These are phyloP conservation scores for Aaosphaeria pasadenensis DNA, from an alignment of 2,329 filamentous ascomycete species.

Conservation along the genomic window DNA sequence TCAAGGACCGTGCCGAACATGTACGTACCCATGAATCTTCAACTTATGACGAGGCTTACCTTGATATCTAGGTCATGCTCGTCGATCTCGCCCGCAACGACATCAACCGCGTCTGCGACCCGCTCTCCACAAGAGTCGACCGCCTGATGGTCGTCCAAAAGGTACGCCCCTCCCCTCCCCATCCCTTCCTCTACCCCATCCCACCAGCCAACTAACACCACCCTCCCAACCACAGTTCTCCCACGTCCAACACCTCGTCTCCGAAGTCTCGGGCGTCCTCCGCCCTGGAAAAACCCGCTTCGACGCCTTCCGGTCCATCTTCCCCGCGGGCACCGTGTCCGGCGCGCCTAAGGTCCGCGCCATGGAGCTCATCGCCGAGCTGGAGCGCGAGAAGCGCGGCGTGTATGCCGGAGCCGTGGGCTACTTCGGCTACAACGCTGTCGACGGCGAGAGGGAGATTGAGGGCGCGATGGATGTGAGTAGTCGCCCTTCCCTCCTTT, in stretches of 20 bases:
- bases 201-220: too few species aligned
- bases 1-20: slow-evolving; percentile 69
- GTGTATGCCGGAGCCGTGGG: slow-evolving; percentile 95
- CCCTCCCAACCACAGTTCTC: slow-evolving; percentile 60
- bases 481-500: slow-evolving; percentile 11
- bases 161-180: slow-evolving; percentile 12
- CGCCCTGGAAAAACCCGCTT: slow-evolving; percentile 82
- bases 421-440: slow-evolving; percentile 85
- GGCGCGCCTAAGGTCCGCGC: slow-evolving; percentile 94
- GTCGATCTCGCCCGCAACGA: slow-evolving; percentile 96
- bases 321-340: slow-evolving; percentile 85
- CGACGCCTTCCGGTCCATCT: slow-evolving; percentile 93
- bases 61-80: slow-evolving; percentile 77
- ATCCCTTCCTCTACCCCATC: neutral
- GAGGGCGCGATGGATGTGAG: slow-evolving; percentile 81
- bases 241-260: slow-evolving; percentile 95
- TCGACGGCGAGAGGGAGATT: slow-evolving; percentile 59
- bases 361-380: slow-evolving; percentile 94
- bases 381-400: slow-evolving; percentile 90
- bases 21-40: slow-evolving; percentile 12
- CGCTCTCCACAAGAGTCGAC: slow-evolving; percentile 84
- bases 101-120: slow-evolving; percentile 92
- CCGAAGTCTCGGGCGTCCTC: slow-evolving; percentile 89
- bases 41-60: slow-evolving; percentile 40
- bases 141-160: slow-evolving; percentile 72